Percentiles rank a stretch among this genome's conserved stretches.
phyloP scores from a whole-genome alignment of 2,329 filamentous ascomycete genomes.

The Hansfordia pulvinata region DNA sequence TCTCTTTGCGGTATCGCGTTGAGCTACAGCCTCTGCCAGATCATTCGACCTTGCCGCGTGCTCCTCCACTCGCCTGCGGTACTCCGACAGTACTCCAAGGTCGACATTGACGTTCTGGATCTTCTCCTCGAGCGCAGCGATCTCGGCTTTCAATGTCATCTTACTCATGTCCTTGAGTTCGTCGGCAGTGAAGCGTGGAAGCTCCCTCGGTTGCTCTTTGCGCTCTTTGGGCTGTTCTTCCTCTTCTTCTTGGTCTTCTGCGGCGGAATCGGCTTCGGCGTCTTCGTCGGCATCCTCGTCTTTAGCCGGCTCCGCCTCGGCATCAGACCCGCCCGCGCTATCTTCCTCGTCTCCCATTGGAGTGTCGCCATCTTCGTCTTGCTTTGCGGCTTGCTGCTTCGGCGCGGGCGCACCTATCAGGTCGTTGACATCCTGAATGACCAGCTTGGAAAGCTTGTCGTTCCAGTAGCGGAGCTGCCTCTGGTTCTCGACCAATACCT shows the following conservation, averaged over 20 bases:
- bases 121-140: conserved; percentile 48
- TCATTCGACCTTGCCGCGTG: conserved; percentile 73
- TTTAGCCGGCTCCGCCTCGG: conserved; percentile 6
- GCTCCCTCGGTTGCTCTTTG: conserved; percentile 31
- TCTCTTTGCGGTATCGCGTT: conserved; percentile 80
- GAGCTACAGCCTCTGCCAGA: conserved; percentile 60
- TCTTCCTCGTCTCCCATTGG: conserved; percentile 15
- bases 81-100: conserved; percentile 76
- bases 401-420: conserved; percentile 29
- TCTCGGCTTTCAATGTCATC: conserved; percentile 45
- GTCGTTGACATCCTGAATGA: conserved; percentile 68
- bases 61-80: conserved; percentile 74
- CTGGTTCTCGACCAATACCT: conserved; percentile 74
- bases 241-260: conserved; percentile 13
- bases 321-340: no score
- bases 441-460: conserved; percentile 76
- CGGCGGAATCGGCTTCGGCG: conserved; percentile 7
- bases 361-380: conserved; percentile 16
- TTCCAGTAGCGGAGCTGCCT: conserved; percentile 76
- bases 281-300: conserved; percentile 8
- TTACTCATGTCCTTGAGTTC: conserved; percentile 55
- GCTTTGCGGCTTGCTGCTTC: conserved; percentile 7
- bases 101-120: conserved; percentile 82
- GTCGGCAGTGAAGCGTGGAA: conserved; percentile 67
- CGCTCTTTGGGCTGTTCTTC: conserved; percentile 9